These are phyloP conservation scores for Eremochloa ophiuroides DNA, from an alignment of 176 grass and related monocot species.

Conservation along the genomic window DNA sequence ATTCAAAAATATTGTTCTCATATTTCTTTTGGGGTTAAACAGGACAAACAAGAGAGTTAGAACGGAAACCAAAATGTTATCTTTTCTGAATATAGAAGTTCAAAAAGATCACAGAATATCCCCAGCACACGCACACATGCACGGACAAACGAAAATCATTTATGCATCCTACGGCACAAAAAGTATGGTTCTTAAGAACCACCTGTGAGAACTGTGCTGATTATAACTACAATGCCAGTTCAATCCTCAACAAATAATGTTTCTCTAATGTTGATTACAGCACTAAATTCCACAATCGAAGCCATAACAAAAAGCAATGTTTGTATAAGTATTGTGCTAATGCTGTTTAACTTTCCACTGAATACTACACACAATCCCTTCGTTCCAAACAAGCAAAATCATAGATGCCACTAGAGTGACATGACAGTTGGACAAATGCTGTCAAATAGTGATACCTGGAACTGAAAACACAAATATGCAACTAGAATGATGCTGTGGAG, in stretches of 20 bases:
- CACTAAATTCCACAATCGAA: neutral
- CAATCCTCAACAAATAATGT: neutral
- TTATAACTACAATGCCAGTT: neutral
- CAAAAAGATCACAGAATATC: neutral
- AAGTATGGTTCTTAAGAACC: neutral
- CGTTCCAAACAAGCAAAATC: neutral
- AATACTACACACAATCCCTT: neutral
- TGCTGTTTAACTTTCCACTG: neutral
- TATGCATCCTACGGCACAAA: neutral
- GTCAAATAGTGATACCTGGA: neutral
- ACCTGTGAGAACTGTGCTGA: neutral
- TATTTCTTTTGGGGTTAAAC: neutral
- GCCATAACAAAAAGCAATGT: neutral
- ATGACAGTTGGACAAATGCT: neutral
- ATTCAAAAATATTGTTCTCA: neutral
- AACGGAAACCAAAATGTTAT: neutral
- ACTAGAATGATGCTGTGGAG: neutral
- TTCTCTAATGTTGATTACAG: neutral
- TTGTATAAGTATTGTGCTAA: neutral
- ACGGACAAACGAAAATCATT: neutral
- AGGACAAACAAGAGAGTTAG: neutral
- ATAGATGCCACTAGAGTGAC: neutral
- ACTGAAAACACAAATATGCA: neutral
- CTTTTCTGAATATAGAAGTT: neutral
- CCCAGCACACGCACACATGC: neutral